phyloP scores from a whole-genome alignment of 1,284 basidiomycete genomes.

The Caloboletus firmus region DNA sequence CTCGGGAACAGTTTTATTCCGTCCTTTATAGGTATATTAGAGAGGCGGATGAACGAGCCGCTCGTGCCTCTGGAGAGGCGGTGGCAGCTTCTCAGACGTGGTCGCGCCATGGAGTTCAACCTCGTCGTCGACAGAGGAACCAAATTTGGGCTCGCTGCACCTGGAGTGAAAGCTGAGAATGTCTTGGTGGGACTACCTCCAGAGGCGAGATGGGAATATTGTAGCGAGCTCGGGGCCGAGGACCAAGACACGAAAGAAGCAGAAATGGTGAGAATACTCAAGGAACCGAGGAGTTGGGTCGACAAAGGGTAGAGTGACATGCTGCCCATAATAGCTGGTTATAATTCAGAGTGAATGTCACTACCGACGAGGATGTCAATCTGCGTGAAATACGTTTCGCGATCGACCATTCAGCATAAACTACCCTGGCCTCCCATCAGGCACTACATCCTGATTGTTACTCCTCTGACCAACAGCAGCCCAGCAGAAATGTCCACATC shows the following conservation, averaged over 20 bases:
- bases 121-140: conserved; percentile 83
- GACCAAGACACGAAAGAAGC: conserved; percentile 66
- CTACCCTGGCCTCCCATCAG: background rate
- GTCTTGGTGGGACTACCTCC: conserved; percentile 89
- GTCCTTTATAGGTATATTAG: conserved; percentile 79
- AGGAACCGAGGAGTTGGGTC: conserved; percentile 70
- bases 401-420: background rate
- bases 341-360: background rate
- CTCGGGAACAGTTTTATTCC: conserved; percentile 78
- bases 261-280: conserved; percentile 67
- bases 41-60: conserved; percentile 56
- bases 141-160: conserved; percentile 85
- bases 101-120: conserved; percentile 92
- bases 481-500: conserved; percentile 69
- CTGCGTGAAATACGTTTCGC: no score
- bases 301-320: background rate
- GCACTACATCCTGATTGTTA: background rate
- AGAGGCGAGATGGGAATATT: conserved; percentile 90
- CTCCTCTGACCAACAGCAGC: conserved; percentile 30
- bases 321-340: background rate
- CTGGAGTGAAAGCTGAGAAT: conserved; percentile 85
- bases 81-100: conserved; percentile 87
- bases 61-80: conserved; percentile 47
- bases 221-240: conserved; percentile 68
- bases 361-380: background rate